Evolutionary conservation across 768 basidiomycete genomes (phyloP).

Genomic region (Macrolepiota albuminosa): DNA sequence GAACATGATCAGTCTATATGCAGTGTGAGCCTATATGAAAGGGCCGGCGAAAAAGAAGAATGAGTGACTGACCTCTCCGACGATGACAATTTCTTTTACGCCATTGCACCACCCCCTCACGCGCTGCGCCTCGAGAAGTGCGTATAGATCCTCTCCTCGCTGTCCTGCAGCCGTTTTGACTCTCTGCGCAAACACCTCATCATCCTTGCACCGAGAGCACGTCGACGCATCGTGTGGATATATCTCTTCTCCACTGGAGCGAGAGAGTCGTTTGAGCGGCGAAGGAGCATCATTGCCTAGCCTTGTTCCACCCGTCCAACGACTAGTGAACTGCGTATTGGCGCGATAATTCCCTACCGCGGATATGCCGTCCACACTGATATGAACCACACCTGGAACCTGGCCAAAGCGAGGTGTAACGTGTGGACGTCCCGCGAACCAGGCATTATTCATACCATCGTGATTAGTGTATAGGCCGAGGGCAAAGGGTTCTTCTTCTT

Average conservation of each 20-base stretch:
- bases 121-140: conserved; percentile 1
- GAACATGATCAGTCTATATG: conserved; percentile 5
- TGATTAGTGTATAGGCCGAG: neutral
- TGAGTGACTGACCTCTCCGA: conserved; percentile 42
- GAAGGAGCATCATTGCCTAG: conserved; percentile 2
- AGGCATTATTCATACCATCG: conserved; percentile 15
- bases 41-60: neutral
- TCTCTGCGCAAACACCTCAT: neutral
- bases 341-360: neutral
- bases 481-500: conserved; percentile 15
- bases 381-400: neutral
- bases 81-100: conserved; percentile 55
- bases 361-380: neutral
- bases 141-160: neutral
- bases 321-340: conserved; percentile 9
- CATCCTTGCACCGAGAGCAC: conserved; percentile 3
- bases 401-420: neutral
- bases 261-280: neutral
- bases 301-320: conserved; percentile 5
- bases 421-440: conserved; percentile 11
- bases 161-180: neutral
- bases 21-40: neutral
- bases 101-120: conserved; percentile 38
- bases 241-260: neutral
- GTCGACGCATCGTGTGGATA: conserved; percentile 1